phyloP scores from a whole-genome alignment of 2,329 filamentous ascomycete species.

The Spiromastix sp. region DNA sequence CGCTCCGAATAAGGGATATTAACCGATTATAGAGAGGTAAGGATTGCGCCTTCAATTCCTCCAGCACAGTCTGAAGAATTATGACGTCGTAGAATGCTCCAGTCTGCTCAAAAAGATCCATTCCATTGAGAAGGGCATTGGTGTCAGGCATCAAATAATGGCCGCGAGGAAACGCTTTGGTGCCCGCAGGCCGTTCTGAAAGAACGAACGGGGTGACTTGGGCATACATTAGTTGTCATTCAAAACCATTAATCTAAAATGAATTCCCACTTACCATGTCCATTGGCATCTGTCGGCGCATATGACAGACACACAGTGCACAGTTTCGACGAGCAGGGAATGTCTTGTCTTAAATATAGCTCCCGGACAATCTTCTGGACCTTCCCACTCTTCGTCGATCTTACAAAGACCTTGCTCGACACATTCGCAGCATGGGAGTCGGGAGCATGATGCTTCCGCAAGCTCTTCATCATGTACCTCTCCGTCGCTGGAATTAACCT shows the following conservation, averaged over 20 bases:
- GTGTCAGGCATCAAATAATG: slow-evolving; percentile 95
- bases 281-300: slow-evolving; percentile 69
- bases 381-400: slow-evolving; percentile 90
- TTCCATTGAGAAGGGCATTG: slow-evolving; percentile 86
- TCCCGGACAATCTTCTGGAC: slow-evolving; percentile 98
- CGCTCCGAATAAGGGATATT: slow-evolving; percentile 81
- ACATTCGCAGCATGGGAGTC: slow-evolving; percentile 59
- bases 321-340: slow-evolving; percentile 88
- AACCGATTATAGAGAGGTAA: slow-evolving; percentile 90
- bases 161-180: slow-evolving; percentile 69
- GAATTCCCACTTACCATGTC: slow-evolving; percentile 50
- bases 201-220: slow-evolving; percentile 74
- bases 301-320: slow-evolving; percentile 65
- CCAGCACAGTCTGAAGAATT: slow-evolving; percentile 87
- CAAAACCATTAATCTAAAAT: neutral
- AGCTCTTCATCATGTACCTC: slow-evolving; percentile 50
- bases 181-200: slow-evolving; percentile 77
- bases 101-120: slow-evolving; percentile 93
- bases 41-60: slow-evolving; percentile 89
- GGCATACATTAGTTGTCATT: neutral
- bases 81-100: slow-evolving; percentile 94
- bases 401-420: slow-evolving; percentile 90
- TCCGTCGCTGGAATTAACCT: too few species aligned
- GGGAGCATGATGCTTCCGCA: slow-evolving; percentile 46
- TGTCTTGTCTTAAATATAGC: slow-evolving; percentile 90